Conservation (phyloP, 306 rosid species). For the Trifolium dubium region DNA sequence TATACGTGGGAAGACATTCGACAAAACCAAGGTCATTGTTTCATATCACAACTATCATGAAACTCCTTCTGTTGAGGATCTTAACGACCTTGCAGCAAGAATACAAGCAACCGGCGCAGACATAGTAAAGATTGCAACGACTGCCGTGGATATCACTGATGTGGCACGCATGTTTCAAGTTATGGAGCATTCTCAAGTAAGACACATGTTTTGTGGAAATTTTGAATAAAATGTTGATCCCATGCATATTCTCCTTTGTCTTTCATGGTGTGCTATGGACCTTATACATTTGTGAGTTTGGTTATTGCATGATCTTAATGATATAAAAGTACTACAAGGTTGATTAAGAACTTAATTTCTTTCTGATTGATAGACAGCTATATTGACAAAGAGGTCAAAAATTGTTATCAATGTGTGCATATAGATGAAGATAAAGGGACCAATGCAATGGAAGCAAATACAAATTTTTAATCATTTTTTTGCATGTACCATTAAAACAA, state of each 20-base stretch:
- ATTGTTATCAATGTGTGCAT: constrained; percentile 9
- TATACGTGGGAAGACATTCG: constrained; percentile 61
- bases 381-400: constrained; percentile 2
- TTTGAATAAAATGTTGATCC: constrained; percentile 15
- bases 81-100: constrained; percentile 83
- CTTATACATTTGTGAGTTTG: constrained; percentile 26
- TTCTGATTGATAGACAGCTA: constrained; percentile 20
- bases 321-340: background rate
- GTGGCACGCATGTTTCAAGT: constrained; percentile 77
- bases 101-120: constrained; percentile 95
- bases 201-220: constrained; percentile 39
- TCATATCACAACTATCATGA: constrained; percentile 87
- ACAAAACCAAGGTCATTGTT: constrained; percentile 75
- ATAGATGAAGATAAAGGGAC: constrained; percentile 12
- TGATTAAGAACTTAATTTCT: background rate
- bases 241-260: background rate
- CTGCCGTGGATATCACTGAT: constrained; percentile 87
- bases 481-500: constrained; percentile 1
- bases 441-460: background rate
- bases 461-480: constrained; percentile 5
- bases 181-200: constrained; percentile 87
- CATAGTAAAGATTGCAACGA: constrained; percentile 90
- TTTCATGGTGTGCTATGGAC: constrained; percentile 13
- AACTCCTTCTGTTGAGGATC: constrained; percentile 90
- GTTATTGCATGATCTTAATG: constrained; percentile 30